These are phyloP conservation scores for Carex arenaria DNA, from an alignment of 202 grass and related monocot species.

Conservation along the genomic window DNA sequence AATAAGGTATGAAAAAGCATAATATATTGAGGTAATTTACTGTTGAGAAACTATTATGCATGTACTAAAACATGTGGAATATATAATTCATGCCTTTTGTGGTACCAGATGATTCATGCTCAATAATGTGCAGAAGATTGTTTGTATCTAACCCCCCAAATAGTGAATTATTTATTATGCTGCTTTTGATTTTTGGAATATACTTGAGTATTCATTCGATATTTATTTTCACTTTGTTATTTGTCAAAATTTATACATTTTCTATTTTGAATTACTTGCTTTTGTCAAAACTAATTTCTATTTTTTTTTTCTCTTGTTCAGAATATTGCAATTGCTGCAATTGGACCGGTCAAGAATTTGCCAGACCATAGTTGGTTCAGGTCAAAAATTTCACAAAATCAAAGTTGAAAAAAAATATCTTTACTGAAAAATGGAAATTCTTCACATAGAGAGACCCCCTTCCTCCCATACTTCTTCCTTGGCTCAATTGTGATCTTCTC, in stretches of 20 bases:
- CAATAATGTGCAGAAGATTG: background rate
- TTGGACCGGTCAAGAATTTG: conserved; percentile 54
- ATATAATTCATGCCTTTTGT: background rate
- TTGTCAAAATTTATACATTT: conserved; percentile 17
- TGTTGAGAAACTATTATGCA: background rate
- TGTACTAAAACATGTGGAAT: background rate
- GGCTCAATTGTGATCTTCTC: too few relatives aligned
- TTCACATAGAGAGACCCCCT: too few relatives aligned
- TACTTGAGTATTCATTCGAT: background rate
- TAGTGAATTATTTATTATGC: background rate
- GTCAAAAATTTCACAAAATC: conserved; percentile 4
- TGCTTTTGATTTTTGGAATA: background rate
- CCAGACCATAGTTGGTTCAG: conserved; percentile 86
- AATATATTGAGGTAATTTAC: background rate
- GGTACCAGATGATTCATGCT: background rate
- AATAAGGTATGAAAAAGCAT: conserved; percentile 50
- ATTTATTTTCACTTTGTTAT: background rate
- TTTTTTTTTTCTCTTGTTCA: conserved; percentile 23
- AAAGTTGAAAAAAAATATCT: too few relatives aligned
- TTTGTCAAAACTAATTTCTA: too few relatives aligned
- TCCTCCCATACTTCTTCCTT: too few relatives aligned
- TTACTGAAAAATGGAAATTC: too few relatives aligned
- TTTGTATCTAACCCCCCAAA: background rate
- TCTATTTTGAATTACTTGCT: too few relatives aligned
- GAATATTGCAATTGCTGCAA: conserved; percentile 75